Conservation (phyloP, 352 stramenopile species). For the Pythium scleroteichum region DNA sequence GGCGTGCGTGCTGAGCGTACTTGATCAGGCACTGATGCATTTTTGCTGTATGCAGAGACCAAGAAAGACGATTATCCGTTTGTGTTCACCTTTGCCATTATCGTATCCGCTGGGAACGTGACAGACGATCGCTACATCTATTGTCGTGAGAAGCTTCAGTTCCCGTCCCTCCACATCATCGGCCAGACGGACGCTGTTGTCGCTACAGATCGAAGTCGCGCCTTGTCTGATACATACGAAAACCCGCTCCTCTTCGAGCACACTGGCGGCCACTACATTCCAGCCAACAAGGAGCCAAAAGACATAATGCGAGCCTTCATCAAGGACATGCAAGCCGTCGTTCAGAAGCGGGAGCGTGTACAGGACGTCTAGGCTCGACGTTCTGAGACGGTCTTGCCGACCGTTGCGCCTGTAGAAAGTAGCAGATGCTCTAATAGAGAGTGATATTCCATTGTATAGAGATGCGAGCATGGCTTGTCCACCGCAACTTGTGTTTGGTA, state of each 20-base stretch:
- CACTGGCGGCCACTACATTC: slow-evolving; percentile 81
- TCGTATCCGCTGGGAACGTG: slow-evolving; percentile 57
- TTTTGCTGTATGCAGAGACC: slow-evolving; percentile 22
- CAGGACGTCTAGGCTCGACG: slow-evolving; percentile 11
- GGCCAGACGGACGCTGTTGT: slow-evolving; percentile 79
- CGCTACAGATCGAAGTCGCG: slow-evolving; percentile 51
- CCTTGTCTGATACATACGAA: slow-evolving; percentile 53
- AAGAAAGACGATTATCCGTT: slow-evolving; percentile 52
- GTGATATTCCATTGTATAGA: not conserved
- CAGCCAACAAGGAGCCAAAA: slow-evolving; percentile 83
- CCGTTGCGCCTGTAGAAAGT: too few species aligned
- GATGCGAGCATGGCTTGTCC: not conserved
- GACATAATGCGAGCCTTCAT: slow-evolving; percentile 73
- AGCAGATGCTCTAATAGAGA: slow-evolving; percentile 16
- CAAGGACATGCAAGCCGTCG: slow-evolving; percentile 33
- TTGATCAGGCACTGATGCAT: not conserved
- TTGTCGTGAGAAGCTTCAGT: slow-evolving; percentile 41
- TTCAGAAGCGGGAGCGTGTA: slow-evolving; percentile 9
- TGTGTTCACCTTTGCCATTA: slow-evolving; percentile 72
- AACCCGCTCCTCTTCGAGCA: slow-evolving; percentile 62
- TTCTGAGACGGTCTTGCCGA: too few species aligned
- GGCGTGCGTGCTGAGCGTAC: not conserved
- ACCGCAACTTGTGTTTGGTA: too few species aligned
- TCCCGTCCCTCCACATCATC: slow-evolving; percentile 83
- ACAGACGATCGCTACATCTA: slow-evolving; percentile 47